Base-by-base conservation (phyloP, 805 yeast genomes). In the Candida incommunis region DNA sequence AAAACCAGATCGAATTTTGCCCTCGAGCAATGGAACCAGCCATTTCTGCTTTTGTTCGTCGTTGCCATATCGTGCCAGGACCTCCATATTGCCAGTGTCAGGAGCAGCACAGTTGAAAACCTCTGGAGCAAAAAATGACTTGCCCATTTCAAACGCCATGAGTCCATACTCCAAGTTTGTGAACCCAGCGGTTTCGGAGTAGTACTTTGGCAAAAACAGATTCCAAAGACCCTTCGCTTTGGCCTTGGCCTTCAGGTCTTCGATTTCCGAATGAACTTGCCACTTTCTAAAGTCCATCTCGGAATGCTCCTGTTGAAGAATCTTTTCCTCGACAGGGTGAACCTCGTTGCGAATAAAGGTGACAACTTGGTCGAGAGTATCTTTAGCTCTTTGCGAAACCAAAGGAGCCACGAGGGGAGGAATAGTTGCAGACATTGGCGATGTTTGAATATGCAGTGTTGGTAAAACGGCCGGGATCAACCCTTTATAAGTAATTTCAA, bases 161-260 rank as follows among this genome's bases (percentile, higher is more conserved):
- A 78, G 57, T 0, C 79, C 83, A 53, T 78, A 78, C 54, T 78
- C 83, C 50, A 77, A 59, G 56, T 77, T 77, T 42, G 80, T 65
- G 58, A 56, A 76, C 3, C 79, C 80, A 2, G 80, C 75, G 23
- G 79, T 76, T 47, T 74, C 70, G 15, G 55, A 51, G 68, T 74
- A 54, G 55, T 69, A 56, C 40, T 66, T 64, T 27, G 75, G 69
- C 51, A 75, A 58, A 50, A 77, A 77, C 65, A 78, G 57, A 57
- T 77, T 78, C 82, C 81, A 77, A 16, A 78, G 62, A 0, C 80
- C 80, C 46, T 69, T 60, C 42, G 63, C 62, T 47, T 62, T 63
- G 4, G 82, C 81, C 52, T 72, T 72, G 2, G 46, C 55, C 63
- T 76, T 76, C 50, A 78, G 61, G n/a, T 63, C 64, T 46, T 73